These are phyloP conservation scores for Colletotrichum sojae DNA, from an alignment of 2,329 filamentous ascomycete genomes.

Conservation along the genomic window DNA sequence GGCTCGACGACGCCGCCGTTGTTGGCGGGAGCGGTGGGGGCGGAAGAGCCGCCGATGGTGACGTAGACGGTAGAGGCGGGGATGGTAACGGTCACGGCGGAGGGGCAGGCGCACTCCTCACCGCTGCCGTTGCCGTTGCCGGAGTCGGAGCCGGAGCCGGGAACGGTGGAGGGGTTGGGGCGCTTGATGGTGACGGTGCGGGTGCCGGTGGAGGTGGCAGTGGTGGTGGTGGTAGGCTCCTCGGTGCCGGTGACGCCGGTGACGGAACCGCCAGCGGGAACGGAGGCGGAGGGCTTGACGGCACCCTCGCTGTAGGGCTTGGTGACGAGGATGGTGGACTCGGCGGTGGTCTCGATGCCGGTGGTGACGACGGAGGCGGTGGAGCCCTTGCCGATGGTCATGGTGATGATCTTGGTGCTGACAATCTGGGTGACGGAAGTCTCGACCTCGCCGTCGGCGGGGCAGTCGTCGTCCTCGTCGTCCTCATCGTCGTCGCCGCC, in stretches of 20 bases:
- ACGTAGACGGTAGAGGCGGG: constrained; percentile 48
- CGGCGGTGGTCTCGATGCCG: constrained; percentile 59
- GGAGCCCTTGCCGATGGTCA: constrained; percentile 52
- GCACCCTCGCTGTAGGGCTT: constrained; percentile 26
- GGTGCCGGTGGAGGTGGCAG: constrained; percentile 54
- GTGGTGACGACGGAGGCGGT: constrained; percentile 55
- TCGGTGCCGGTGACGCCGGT: constrained; percentile 37
- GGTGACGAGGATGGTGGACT: constrained; percentile 53
- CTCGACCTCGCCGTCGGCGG: constrained; percentile 35
- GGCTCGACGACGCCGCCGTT: constrained; percentile 28
- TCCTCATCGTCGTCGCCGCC: constrained; percentile 28
- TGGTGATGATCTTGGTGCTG: constrained; percentile 51
- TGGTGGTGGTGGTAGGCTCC: constrained; percentile 55
- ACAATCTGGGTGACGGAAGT: constrained; percentile 48
- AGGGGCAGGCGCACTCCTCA: constrained; percentile 39
- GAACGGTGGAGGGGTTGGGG: constrained; percentile 27
- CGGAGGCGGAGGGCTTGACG: constrained; percentile 8
- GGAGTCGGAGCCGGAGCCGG: constrained; percentile 24
- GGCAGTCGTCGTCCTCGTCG: constrained; percentile 38
- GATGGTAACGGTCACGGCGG: constrained; percentile 44
- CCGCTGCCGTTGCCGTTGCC: constrained; percentile 25
- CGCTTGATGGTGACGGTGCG: constrained; percentile 52
- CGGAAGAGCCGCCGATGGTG: constrained; percentile 42
- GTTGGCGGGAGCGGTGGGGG: constrained; percentile 26
- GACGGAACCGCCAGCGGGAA: constrained; percentile 19